Evolutionary conservation across 106 monocot genomes (phyloP), one percentile per base, ranked within the genome.

Genomic region (Dioscorea alata): DNA sequence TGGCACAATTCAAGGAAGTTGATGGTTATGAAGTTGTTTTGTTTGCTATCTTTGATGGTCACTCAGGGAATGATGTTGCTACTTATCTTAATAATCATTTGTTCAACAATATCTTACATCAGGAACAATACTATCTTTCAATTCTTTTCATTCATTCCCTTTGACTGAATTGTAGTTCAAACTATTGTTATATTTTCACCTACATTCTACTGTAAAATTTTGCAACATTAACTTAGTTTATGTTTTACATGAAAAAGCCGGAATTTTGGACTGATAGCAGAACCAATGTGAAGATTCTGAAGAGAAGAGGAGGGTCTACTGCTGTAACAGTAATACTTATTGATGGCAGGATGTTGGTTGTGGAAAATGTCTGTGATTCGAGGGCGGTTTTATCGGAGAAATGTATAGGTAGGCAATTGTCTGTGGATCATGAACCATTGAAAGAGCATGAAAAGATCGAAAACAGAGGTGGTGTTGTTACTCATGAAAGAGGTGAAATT

Each of bases 31-130:
- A 77, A 25, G 65, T 70, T 23, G 76, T 70, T 15, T 65, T 70
- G 31, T 70, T 77, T 56, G 76, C 76, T 19, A 71, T 77, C 61
- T 70, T 77, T 48, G 63, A 77, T 33, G 70, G 76, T 20, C 70
- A 70, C 61, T 49, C 23, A 33, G 51, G 12, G 64, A 70, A 16
- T 70, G 57, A n/a, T n/a, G n/a, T n/a, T 13, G 64, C 63, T 2
- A 58, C 60, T 49, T 65, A 76, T 57, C 58, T 64, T 13, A 22
- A 14, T 4, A 32, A 64, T 70, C 57, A 71, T 65, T 18, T 71
- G 25, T 77, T 77, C 18, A 57, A 77, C 50, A 77, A 65, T 58
- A 77, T 77, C 19, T 59, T 77, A 1, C 33, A 62, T 6, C 49
- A 77, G 21, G 54, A 35, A 32, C 12, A 34, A 12, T 22, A 19